These are phyloP conservation scores for Flammula alnicola DNA, from an alignment of 1,284 basidiomycete species.

Conservation along the genomic window DNA sequence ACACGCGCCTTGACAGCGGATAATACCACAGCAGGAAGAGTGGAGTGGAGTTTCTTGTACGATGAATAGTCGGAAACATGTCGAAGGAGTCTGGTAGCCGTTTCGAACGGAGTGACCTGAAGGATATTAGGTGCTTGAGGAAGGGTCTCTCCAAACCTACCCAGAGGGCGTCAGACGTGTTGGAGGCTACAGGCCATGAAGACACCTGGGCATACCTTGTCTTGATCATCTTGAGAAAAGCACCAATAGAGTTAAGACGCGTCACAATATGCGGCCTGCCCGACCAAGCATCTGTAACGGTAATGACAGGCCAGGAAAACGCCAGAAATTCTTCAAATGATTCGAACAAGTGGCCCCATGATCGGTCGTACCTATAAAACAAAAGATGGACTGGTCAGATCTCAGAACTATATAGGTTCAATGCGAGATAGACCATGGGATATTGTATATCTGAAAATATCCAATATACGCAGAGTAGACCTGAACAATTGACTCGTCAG, in stretches of 20 bases:
- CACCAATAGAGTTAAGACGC: slow-evolving; percentile 66
- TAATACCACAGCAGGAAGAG: slow-evolving; percentile 74
- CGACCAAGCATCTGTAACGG: slow-evolving; percentile 74
- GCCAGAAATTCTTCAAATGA: slow-evolving; percentile 83
- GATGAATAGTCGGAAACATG: slow-evolving; percentile 70
- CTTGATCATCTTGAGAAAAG: slow-evolving; percentile 81
- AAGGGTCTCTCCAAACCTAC: slow-evolving; percentile 74
- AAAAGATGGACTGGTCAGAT: slow-evolving; percentile 15
- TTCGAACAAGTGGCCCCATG: slow-evolving; percentile 82
- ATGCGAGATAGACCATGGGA: slow-evolving; percentile 65
- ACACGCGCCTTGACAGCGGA: slow-evolving; percentile 72
- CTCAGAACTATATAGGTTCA: slow-evolving; percentile 30
- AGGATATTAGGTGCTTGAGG: slow-evolving; percentile 73
- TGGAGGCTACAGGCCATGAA: slow-evolving; percentile 5
- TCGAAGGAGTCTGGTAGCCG: slow-evolving; percentile 66
- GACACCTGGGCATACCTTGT: slow-evolving; percentile 51
- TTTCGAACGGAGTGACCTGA: slow-evolving; percentile 69
- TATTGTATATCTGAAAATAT: slow-evolving; percentile 73
- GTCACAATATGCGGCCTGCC: slow-evolving; percentile 83
- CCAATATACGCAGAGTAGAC: slow-evolving; percentile 87
- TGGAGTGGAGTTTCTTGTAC: slow-evolving; percentile 76
- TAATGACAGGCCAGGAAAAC: slow-evolving; percentile 87
- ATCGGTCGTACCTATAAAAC: slow-evolving; percentile 69
- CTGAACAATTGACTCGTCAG: slow-evolving; percentile 37
- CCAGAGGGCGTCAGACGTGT: slow-evolving; percentile 6